phyloP scores from a whole-genome alignment of 164 flowering plant species.

The Macadamia tetraphylla region DNA sequence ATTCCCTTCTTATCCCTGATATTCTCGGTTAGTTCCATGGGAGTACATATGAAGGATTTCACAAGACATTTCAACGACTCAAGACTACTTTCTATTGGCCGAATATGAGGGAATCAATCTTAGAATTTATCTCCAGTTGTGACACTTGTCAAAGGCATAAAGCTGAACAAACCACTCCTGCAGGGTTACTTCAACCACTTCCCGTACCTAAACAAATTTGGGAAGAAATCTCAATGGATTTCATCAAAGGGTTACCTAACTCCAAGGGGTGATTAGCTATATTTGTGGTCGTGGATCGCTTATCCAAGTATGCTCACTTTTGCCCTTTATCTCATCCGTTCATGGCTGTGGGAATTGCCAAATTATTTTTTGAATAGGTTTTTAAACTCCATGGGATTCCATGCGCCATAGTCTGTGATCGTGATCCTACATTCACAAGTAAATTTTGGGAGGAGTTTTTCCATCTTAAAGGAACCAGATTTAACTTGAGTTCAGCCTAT shows the following conservation, averaged over 20 bases:
- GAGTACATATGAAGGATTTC: too few relatives aligned
- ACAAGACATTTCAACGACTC: too few relatives aligned
- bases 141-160: background rate
- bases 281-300: background rate
- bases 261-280: background rate
- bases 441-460: background rate
- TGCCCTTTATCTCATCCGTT: too few relatives aligned
- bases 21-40: background rate
- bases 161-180: background rate
- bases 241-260: background rate
- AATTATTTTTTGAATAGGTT: too few relatives aligned
- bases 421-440: background rate
- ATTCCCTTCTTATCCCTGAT: background rate
- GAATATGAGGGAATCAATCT: background rate
- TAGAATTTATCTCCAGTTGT: background rate
- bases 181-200: background rate
- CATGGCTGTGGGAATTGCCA: too few relatives aligned
- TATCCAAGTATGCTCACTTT: background rate
- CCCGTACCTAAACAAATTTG: background rate
- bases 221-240: background rate
- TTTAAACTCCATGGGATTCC: too few relatives aligned
- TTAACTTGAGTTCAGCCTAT: background rate
- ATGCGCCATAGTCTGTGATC: too few relatives aligned
- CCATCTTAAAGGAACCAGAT: background rate
- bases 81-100: background rate